Evolutionary conservation across 2,329 filamentous ascomycete species (phyloP).

Genomic region (Xylaria sp.): DNA sequence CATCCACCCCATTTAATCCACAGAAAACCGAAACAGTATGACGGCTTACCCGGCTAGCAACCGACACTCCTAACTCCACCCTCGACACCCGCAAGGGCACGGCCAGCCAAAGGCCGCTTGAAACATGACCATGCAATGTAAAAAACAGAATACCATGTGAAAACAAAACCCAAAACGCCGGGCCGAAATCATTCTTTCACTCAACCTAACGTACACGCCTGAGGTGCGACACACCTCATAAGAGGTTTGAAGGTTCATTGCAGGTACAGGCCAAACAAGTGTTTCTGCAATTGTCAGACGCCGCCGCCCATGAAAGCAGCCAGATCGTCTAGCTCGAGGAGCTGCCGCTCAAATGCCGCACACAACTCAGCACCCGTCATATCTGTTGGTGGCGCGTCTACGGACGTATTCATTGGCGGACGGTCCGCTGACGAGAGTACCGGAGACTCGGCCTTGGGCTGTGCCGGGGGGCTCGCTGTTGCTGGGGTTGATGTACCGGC

Average conservation of each 20-base stretch:
- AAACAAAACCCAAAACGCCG: conserved; percentile 29
- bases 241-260: not conserved
- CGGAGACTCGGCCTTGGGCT: conserved; percentile 54
- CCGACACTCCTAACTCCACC: conserved; percentile 23
- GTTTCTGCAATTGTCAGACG: conserved; percentile 53
- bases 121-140: conserved; percentile 17
- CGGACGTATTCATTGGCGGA: conserved; percentile 42
- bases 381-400: conserved; percentile 53
- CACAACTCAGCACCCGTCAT: conserved; percentile 71
- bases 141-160: conserved; percentile 5
- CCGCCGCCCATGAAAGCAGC: conserved; percentile 72
- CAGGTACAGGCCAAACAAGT: conserved; percentile 11
- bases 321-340: conserved; percentile 69
- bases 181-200: conserved; percentile 22
- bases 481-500: conserved; percentile 61
- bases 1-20: conserved; percentile 12
- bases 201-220: conserved; percentile 31
- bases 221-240: not conserved
- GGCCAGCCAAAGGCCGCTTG: not conserved
- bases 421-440: conserved; percentile 45
- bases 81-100: conserved; percentile 8
- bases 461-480: conserved; percentile 57
- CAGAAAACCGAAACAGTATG: conserved; percentile 4
- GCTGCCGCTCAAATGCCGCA: conserved; percentile 68
- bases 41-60: conserved; percentile 12